phyloP scores from a whole-genome alignment of 768 basidiomycete genomes.

The Leucosporidium yakuticum region DNA sequence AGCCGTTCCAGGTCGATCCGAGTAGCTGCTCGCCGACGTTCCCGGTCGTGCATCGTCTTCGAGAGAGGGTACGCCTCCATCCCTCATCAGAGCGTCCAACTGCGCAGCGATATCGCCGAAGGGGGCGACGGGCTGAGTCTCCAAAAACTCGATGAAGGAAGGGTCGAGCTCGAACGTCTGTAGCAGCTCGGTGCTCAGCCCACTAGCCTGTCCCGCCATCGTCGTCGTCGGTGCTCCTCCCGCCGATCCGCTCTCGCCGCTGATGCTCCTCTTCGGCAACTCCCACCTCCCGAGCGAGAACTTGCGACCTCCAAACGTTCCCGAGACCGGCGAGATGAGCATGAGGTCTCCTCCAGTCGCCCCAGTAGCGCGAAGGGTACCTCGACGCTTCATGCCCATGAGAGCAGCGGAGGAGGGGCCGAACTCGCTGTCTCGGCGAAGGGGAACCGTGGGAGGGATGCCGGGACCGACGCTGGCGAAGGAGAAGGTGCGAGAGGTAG shows the following conservation, averaged over 20 bases:
- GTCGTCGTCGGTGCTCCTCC: conserved; percentile 16
- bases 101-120: no score
- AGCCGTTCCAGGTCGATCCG: not conserved
- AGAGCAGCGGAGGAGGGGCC: not conserved
- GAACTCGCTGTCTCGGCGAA: not conserved
- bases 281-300: conserved; percentile 31
- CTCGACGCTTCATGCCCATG: conserved; percentile 23
- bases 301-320: conserved; percentile 18
- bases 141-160: no score
- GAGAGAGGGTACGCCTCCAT: no score
- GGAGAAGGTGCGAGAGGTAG: conserved; percentile 1
- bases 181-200: no score
- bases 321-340: conserved; percentile 29
- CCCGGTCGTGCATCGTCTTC: not conserved
- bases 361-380: conserved; percentile 9
- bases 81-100: no score
- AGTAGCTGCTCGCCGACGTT: not conserved
- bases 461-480: conserved; percentile 5
- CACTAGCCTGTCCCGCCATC: no score
- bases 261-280: not conserved
- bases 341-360: conserved; percentile 18
- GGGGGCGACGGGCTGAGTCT: no score
- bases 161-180: no score
- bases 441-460: not conserved
- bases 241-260: not conserved